Evolutionary conservation across 75 land plant species (phyloP).

Genomic region (Cunninghamia lanceolata): DNA sequence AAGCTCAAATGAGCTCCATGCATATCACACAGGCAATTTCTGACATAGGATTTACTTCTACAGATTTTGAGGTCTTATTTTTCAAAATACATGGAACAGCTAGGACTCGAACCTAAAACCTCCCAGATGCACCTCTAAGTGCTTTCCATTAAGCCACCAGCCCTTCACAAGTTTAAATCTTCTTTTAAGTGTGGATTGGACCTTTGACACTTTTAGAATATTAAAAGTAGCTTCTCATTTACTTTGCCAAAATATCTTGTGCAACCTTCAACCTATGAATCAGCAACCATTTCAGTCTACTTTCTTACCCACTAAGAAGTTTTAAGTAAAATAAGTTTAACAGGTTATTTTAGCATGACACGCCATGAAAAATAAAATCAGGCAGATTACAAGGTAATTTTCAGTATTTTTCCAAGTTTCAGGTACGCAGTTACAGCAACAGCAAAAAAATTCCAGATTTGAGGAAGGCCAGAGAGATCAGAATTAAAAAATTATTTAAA

Average conservation of each 20-base stretch:
- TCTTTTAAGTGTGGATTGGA: neutral
- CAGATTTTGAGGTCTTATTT: neutral
- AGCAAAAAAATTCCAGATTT: too few species aligned
- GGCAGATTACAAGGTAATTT: neutral
- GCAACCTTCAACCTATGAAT: neutral
- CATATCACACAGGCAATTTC: neutral
- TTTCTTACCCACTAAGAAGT: too few species aligned
- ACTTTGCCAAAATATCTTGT: neutral
- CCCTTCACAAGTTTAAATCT: neutral
- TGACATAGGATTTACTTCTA: too few species aligned
- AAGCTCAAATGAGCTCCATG: neutral
- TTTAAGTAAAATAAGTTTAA: neutral
- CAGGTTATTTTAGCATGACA: neutral
- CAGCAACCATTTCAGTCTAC: neutral
- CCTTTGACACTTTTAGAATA: neutral
- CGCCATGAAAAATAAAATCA: neutral
- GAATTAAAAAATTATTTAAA: too few species aligned
- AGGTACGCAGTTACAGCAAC: too few species aligned
- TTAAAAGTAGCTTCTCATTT: neutral
- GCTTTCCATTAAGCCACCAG: neutral
- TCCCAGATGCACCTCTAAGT: neutral
- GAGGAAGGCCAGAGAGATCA: too few species aligned
- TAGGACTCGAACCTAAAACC: neutral
- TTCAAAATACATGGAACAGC: neutral
- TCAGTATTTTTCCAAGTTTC: too few species aligned